Evolutionary conservation across 2,329 filamentous ascomycete genomes (phyloP).

Genomic region (Hawksworthiomyces lignivorus): DNA sequence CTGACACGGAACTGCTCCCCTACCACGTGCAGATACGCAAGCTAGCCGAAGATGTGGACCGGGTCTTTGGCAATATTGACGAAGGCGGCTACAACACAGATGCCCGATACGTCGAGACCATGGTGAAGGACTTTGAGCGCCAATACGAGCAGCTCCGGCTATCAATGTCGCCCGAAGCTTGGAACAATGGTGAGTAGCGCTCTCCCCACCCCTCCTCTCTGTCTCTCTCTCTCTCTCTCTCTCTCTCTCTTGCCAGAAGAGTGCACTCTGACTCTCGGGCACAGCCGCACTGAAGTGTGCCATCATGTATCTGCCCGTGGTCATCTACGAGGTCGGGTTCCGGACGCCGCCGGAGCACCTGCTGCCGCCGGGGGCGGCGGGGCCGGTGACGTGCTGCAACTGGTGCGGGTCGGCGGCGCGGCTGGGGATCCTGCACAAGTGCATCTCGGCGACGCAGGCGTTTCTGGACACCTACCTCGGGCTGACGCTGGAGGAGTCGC

Average conservation of each 20-base stretch:
- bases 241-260: not conserved
- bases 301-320: slow-evolving; percentile 13
- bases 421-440: slow-evolving; percentile 13
- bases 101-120: slow-evolving; percentile 13
- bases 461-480: slow-evolving; percentile 14
- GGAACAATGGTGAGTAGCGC: slow-evolving; percentile 14
- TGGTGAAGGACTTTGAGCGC: slow-evolving; percentile 16
- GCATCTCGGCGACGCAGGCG: slow-evolving; percentile 13
- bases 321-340: slow-evolving; percentile 16
- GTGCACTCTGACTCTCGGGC: not conserved
- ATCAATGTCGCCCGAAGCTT: slow-evolving; percentile 9
- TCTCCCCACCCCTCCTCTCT: too few relatives aligned
- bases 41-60: slow-evolving; percentile 16
- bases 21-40: slow-evolving; percentile 14
- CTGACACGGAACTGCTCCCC: slow-evolving; percentile 12
- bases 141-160: slow-evolving; percentile 13
- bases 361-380: not conserved
- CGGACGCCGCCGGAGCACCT: slow-evolving; percentile 10
- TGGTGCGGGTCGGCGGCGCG: slow-evolving; percentile 16
- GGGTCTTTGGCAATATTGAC: slow-evolving; percentile 11
- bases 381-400: slow-evolving; percentile 12
- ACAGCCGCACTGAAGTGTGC: slow-evolving; percentile 11
- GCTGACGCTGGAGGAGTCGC: slow-evolving; percentile 7
- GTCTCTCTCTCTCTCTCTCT: not conserved
- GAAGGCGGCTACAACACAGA: slow-evolving; percentile 11